Evolutionary conservation across 495 filamentous ascomycete genomes (phyloP), one percentile per base, ranked within the genome.

Genomic region (Trichocladium uniseriatum): DNA sequence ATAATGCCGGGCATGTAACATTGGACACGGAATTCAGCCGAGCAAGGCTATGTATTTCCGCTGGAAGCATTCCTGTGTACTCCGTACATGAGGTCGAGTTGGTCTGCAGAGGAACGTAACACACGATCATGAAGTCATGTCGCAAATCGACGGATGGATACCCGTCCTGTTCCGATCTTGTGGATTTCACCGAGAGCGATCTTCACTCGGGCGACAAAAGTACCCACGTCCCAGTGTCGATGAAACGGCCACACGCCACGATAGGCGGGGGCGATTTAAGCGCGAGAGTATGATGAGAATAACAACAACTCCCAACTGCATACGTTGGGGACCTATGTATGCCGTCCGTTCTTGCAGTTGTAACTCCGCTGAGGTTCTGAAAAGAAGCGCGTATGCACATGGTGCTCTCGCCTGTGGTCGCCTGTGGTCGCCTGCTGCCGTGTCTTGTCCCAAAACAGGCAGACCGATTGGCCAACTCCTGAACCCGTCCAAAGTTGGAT

Each of bases 11-110:
- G 31, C n/a, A n/a, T n/a, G n/a, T 43, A 22, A 5, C 37, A 39
- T 10, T 36, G 39, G 37, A 48, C 10, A 20, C 39, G 20, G 22
- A 37, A 43, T 49, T 43, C 39, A 49, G 31, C 47, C 38, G 39
- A n/a, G 20, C 40, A 20, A n/a, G 31, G 18, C 19, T 32, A 37
- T n/a, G n/a, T n/a, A n/a, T n/a, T n/a, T n/a, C n/a, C n/a, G n/a
- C n/a, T n/a, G n/a, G n/a, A n/a, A n/a, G n/a, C n/a, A n/a, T n/a
- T n/a, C n/a, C n/a, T n/a, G n/a, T n/a, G n/a, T n/a, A n/a, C n/a
- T n/a, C n/a, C n/a, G n/a, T n/a, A n/a, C n/a, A n/a, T n/a, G n/a
- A n/a, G n/a, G n/a, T n/a, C n/a, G n/a, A n/a, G 27, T 29, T 29
- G 27, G 27, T 5, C 10, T 29, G 5, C 27, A 5, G 27, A 5